A percentile compares a stretch with the other conserved stretches of the same genome.
Conservation (phyloP, 768 basidiomycete genomes). For the Boletus rex-veris region DNA sequence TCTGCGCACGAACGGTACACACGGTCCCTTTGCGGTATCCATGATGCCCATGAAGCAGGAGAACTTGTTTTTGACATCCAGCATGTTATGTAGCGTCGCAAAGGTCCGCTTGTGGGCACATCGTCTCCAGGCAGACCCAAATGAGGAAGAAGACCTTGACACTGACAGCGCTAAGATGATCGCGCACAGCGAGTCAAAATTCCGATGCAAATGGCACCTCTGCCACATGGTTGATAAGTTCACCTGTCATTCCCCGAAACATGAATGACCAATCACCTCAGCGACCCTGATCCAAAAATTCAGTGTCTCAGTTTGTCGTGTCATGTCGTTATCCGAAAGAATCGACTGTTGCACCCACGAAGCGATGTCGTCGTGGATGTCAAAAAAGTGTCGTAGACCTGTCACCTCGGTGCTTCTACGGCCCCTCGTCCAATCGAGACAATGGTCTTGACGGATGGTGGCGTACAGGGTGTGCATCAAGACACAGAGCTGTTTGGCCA, state of each 20-base stretch:
- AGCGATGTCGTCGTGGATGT: constrained; percentile 58
- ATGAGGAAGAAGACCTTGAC: constrained; percentile 46
- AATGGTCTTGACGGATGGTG: constrained; percentile 71
- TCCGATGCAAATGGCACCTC: constrained; percentile 64
- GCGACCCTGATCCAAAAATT: constrained; percentile 79
- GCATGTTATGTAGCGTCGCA: constrained; percentile 50
- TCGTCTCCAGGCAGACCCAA: constrained; percentile 67
- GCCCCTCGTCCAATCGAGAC: constrained; percentile 55
- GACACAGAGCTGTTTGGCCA: constrained; percentile 82
- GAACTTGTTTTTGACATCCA: constrained; percentile 46
- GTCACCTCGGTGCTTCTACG: constrained; percentile 37
- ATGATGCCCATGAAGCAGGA: constrained; percentile 44
- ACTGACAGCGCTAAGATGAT: constrained; percentile 59
- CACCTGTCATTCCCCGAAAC: neutral
- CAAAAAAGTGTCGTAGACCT: constrained; percentile 52
- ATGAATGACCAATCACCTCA: constrained; percentile 48
- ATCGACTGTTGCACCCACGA: constrained; percentile 68
- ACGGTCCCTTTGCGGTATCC: constrained; percentile 46
- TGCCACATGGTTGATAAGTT: constrained; percentile 23
- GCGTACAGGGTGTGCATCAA: constrained; percentile 67
- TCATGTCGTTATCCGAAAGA: constrained; percentile 47
- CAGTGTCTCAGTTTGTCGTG: constrained; percentile 53
- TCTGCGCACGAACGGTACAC: constrained; percentile 66
- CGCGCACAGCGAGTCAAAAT: constrained; percentile 66
- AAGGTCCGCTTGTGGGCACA: constrained; percentile 49